Evolutionary conservation across 2,329 filamentous ascomycete genomes (phyloP), one percentile per base, ranked within the genome.

Genomic region (Phaeophleospora eucalypticola): DNA sequence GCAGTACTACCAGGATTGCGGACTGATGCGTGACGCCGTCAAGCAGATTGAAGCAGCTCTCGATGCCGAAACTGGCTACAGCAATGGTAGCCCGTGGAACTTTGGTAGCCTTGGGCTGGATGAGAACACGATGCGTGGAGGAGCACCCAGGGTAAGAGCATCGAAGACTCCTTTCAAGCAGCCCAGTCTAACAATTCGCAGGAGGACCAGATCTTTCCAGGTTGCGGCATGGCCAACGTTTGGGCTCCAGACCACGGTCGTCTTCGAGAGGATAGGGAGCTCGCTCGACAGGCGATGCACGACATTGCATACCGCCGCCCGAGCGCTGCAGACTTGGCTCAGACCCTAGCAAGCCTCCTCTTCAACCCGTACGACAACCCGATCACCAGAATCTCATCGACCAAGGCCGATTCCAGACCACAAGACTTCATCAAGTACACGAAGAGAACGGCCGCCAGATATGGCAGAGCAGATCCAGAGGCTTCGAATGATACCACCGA

Each of bases 11-110:
- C 2, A 16, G 3, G 14, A 8, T n/a, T 36, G 33, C n/a, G 32
- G 18, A 15, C 19, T 44, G 2, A 44, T 44, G 41, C 41, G 41
- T 10, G 18, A 44, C 20, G 41, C 41, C 9, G 41, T 37, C 33
- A 36, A 12, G 17, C 41, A 44, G 17, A 19, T 44, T 21, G 18
- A 44, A 18, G 32, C 32, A 16, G 41, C 41, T 1, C 41, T 44
- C 9, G 41, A 44, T 24, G 19, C 33, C 3, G 33, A 44, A 6
- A 27, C 18, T 7, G 41, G 41, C 41, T 44, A 44, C n/a, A 34
- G 36, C 32, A 29, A 29, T 21, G 41, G 41, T 3, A 15, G n/a
- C 2, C 41, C 41, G n/a, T 44, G 41, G 41, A 20, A 44, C 33
- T 36, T 36, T 17, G 34, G 34, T 15, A 8, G 9, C 9, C 8